Evolutionary conservation across 768 basidiomycete species (phyloP).

Genomic region (Calocybe gangraenosa): DNA sequence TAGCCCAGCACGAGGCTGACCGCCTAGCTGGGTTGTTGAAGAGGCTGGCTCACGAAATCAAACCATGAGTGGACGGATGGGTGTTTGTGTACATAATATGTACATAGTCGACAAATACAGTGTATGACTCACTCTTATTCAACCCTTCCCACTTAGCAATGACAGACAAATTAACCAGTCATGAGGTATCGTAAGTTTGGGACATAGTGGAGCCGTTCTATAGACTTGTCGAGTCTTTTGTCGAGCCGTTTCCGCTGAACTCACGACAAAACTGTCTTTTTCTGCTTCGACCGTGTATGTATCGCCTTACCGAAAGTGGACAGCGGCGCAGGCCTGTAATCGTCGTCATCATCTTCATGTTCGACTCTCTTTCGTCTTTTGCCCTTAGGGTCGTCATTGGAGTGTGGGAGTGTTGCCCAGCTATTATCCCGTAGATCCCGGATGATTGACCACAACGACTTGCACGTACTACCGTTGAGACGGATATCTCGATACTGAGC

Average conservation of each 20-base stretch:
- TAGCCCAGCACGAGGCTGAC: slow-evolving; percentile 56
- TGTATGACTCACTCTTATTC: no score
- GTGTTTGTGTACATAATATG: no score
- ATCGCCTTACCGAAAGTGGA: slow-evolving; percentile 30
- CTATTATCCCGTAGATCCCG: slow-evolving; percentile 32
- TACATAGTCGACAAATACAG: no score
- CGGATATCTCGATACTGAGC: slow-evolving; percentile 59
- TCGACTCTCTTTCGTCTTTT: slow-evolving; percentile 28
- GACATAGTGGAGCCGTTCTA: background rate
- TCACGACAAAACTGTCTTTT: slow-evolving; percentile 18
- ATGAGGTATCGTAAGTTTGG: no score
- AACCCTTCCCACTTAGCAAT: no score
- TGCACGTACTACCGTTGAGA: slow-evolving; percentile 52
- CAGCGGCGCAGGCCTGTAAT: slow-evolving; percentile 45
- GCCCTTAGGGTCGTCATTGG: slow-evolving; percentile 15
- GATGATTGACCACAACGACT: slow-evolving; percentile 56
- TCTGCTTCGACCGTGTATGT: slow-evolving; percentile 38
- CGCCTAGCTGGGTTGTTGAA: slow-evolving; percentile 54
- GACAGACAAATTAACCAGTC: no score
- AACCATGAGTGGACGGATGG: slow-evolving; percentile 10
- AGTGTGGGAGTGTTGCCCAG: slow-evolving; percentile 18
- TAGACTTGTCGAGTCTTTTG: no score
- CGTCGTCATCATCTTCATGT: slow-evolving; percentile 36
- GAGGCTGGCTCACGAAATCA: slow-evolving; percentile 40
- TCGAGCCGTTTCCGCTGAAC: no score